Base-by-base conservation (phyloP, 2,329 filamentous ascomycete genomes). In the Pseudocercospora macadamiae region DNA sequence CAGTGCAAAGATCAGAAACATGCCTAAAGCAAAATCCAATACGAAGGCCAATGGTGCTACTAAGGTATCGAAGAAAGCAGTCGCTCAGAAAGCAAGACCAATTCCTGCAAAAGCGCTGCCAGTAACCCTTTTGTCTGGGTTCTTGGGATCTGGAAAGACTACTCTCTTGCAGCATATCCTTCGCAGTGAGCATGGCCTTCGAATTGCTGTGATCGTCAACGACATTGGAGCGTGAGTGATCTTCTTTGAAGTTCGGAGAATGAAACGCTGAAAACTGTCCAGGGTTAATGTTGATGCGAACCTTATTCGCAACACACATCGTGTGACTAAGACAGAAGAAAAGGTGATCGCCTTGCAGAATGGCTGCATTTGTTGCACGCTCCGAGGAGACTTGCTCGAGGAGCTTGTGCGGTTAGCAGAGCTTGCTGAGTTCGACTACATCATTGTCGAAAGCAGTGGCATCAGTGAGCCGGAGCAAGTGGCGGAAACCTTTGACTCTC, bases 381-480 rank as follows among this genome's bases (percentile, higher is more conserved):
- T 91, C 0, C 84, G 89, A 3, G 87, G 88, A 1, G 88, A 91
- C 56, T 74, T 91, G 1, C 80, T 91, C 0, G 84, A 88, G 59
- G 88, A 91, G 69, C 80, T 91, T 0, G 87, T 87, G 0, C 81
- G 81, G 0, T 77, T 91, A 1, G 81, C 87, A 0, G 82, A 86
- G 67, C 79, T 85, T 1, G 80, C 84, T 16, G 77, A 82, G 51
- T 87, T 90, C 34, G 86, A 91, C 70, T 90, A 91, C 70, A 83
- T 90, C 23, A 77, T 90, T 36, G 88, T 89, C 39, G 88, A 90
- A 71, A 89, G 86, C 68, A 88, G 83, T 2, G 86, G 88, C 0
- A 89, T 90, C 62, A 89, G 87, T 64, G 87, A 89, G 71, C 87
- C 86, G 0, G 86, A 89, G 74, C 88, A 90, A 66, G 88, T 91